phyloP scores from a whole-genome alignment of 371 early-diverging fungal genomes.

The Zopfochytrium polystomum region DNA sequence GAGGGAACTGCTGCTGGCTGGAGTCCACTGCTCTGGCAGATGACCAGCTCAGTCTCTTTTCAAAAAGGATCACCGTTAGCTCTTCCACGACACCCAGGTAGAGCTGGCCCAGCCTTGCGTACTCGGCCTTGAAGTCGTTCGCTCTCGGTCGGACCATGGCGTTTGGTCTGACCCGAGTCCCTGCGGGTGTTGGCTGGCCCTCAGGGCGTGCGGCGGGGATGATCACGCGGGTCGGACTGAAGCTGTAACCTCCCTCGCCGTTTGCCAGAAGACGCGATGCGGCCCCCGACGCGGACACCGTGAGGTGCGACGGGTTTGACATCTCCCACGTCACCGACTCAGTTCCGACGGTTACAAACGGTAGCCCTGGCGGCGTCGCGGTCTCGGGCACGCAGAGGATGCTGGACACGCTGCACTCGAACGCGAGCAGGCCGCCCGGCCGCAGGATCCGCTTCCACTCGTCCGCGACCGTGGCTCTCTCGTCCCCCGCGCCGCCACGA shows the following conservation, averaged over 20 bases:
- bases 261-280: neutral
- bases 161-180: neutral
- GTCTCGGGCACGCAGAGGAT: neutral
- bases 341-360: neutral
- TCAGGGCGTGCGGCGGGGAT: neutral
- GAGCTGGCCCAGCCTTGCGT: neutral
- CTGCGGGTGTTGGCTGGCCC: neutral
- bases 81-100: neutral
- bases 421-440: constrained; percentile 9
- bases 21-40: neutral
- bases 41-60: too few species aligned
- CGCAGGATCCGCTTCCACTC: constrained; percentile 17
- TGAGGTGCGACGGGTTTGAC: constrained; percentile 16
- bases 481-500: neutral
- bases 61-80: neutral
- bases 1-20: neutral
- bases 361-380: too few species aligned
- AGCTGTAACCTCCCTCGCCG: neutral
- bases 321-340: constrained; percentile 5
- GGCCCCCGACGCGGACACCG: neutral
- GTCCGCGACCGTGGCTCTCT: neutral
- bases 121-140: neutral
- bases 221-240: neutral
- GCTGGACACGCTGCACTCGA: constrained; percentile 10
- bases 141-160: neutral